phyloP scores from a whole-genome alignment of 2,329 filamentous ascomycete species.

The Penicillium sp. region DNA sequence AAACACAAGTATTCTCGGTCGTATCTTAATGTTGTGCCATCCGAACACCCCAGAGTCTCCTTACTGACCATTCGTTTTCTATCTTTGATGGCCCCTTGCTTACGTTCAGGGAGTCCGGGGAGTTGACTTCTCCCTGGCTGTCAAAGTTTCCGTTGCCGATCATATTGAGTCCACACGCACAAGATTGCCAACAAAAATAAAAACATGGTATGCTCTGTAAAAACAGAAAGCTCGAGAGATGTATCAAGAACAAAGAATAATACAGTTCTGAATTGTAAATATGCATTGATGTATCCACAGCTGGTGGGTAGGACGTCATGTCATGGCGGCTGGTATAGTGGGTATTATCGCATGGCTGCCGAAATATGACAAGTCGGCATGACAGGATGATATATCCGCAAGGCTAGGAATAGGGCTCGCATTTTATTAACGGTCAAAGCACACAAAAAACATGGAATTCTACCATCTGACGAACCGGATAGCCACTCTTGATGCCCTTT shows the following conservation, averaged over 20 bases:
- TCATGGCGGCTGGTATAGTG: not conserved
- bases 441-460: not conserved
- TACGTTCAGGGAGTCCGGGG: not conserved
- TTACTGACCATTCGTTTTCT: not conserved
- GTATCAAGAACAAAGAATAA: not conserved
- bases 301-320: not conserved
- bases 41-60: not conserved
- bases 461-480: not conserved
- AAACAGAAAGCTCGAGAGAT: too few relatives aligned
- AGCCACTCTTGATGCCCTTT: constrained; percentile 4
- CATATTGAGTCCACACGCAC: not conserved
- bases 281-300: not conserved
- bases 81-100: not conserved
- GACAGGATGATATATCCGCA: constrained; percentile 7
- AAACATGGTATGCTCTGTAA: too few relatives aligned
- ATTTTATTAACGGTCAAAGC: constrained; percentile 6
- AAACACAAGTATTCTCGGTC: not conserved
- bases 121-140: constrained; percentile 3
- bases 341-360: not conserved
- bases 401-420: not conserved
- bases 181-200: too few relatives aligned
- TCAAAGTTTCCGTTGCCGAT: not conserved
- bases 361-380: constrained; percentile 1
- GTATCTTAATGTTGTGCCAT: not conserved
- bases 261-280: not conserved